Evolutionary conservation across 2,329 filamentous ascomycete genomes (phyloP), one percentile per base, ranked within the genome.

Genomic region (Acrodontium crateriforme): DNA sequence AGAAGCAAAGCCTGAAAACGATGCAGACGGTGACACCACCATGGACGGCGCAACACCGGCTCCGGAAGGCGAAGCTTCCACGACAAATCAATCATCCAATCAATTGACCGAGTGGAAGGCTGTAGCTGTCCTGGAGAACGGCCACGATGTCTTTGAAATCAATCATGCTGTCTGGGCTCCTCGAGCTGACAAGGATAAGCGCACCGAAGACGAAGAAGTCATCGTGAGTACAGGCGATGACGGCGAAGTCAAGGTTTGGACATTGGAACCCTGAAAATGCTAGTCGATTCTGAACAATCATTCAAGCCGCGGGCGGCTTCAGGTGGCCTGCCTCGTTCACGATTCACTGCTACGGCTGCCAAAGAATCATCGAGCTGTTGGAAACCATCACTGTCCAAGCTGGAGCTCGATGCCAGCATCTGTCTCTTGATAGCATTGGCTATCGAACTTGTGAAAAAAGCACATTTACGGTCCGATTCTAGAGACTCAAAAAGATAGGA

Each of bases 211-310:
- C 14, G 82, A 93, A 44, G 87, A 95, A 57, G 78, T 94, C 51
- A 62, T 98, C 25, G 62, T 95, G 12, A 89, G 79, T 10, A 93
- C 85, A 1, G 89, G 87, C 0, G 89, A 98, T 51, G 85, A 95
- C 55, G 89, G 89, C 0, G 65, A 78, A 28, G 78, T 94, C 16
- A 77, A 78, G 46, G 74, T 85, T 2, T 98, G 89, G 87, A 67
- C 70, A 37, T 48, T 82, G 17, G 51, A 54, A 25, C 16, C 29
- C 8, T 31, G 24, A 22, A 22, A 12, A 22, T n/a, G n/a, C n/a
- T n/a, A n/a, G n/a, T n/a, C n/a, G n/a, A n/a, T n/a, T n/a, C n/a
- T n/a, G n/a, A n/a, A n/a, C n/a, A n/a, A n/a, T n/a, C n/a, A n/a
- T n/a, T n/a, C n/a, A n/a, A n/a, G n/a, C n/a, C n/a, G n/a, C n/a